These are phyloP conservation scores for Neophaeococcomyces aloes DNA, from an alignment of 2,329 filamentous ascomycete species.

Conservation along the genomic window DNA sequence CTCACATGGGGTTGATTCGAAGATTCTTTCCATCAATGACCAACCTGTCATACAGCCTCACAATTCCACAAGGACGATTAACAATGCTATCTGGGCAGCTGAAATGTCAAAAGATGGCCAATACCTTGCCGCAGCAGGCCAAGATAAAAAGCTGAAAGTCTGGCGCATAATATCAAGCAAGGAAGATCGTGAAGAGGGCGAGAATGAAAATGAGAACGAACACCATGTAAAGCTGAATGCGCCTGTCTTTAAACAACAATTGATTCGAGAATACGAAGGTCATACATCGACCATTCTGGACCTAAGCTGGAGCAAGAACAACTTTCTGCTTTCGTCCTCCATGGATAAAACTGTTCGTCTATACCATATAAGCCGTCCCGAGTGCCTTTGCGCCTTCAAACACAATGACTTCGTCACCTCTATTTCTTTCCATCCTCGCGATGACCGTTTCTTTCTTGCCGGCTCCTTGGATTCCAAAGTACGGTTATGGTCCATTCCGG, in stretches of 20 bases:
- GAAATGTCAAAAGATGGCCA: constrained; percentile 88
- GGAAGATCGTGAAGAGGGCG: constrained; percentile 65
- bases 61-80: constrained; percentile 26
- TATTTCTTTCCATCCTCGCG: constrained; percentile 84
- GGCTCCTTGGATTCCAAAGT: constrained; percentile 83
- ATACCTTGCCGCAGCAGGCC: constrained; percentile 84
- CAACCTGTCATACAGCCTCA: constrained; percentile 17
- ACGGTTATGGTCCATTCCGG: constrained; percentile 90
- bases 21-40: constrained; percentile 19
- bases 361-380: constrained; percentile 77
- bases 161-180: constrained; percentile 78
- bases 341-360: constrained; percentile 96
- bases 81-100: constrained; percentile 75
- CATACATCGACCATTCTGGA: constrained; percentile 82
- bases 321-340: constrained; percentile 86
- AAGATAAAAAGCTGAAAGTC: constrained; percentile 73
- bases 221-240: constrained; percentile 61
- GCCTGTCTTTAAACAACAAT: constrained; percentile 75
- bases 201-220: constrained; percentile 48
- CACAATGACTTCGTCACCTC: constrained; percentile 93
- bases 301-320: constrained; percentile 96
- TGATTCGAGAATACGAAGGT: constrained; percentile 67
- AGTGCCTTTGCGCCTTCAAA: constrained; percentile 87
- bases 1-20: constrained; percentile 22
- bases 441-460: constrained; percentile 93